These are phyloP conservation scores for Effrenium voratum DNA, from an alignment of 73 alveolate species.

Conservation along the genomic window DNA sequence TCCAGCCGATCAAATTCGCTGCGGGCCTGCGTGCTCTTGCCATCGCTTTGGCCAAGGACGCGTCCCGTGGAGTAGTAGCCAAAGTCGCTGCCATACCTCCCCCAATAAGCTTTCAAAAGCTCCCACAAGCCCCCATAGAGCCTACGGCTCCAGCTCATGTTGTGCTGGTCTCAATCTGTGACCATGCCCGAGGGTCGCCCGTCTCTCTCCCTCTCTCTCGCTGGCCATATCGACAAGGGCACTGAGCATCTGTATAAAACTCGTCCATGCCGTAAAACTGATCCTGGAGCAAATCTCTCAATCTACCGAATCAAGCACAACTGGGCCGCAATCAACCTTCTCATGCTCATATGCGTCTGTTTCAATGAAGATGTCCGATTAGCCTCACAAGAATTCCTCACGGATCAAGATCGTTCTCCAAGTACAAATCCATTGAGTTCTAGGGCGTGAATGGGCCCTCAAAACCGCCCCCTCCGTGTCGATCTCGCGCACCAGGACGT, in stretches of 20 bases:
- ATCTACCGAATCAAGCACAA: not conserved
- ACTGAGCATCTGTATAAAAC: conserved; percentile 74
- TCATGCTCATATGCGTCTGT: not conserved
- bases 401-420: no score
- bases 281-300: not conserved
- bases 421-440: no score
- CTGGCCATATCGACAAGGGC: no score
- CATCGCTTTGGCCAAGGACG: conserved; percentile 74
- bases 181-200: no score
- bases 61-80: conserved; percentile 94
- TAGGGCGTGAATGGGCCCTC: no score
- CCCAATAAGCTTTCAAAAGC: no score
- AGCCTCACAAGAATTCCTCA: not conserved
- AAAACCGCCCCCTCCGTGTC: conserved; percentile 38
- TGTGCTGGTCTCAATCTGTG: no score
- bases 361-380: not conserved
- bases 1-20: not conserved
- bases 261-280: conserved; percentile 81
- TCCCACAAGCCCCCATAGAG: no score
- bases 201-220: no score
- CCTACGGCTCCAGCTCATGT: no score
- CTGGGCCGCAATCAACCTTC: not conserved
- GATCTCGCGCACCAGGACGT: conserved; percentile 32
- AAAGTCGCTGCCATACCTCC: conserved; percentile 83
- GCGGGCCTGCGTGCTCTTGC: conserved; percentile 47